Evolutionary conservation across 2,329 filamentous ascomycete species (phyloP).

Genomic region (Calonectria multiphialidica): DNA sequence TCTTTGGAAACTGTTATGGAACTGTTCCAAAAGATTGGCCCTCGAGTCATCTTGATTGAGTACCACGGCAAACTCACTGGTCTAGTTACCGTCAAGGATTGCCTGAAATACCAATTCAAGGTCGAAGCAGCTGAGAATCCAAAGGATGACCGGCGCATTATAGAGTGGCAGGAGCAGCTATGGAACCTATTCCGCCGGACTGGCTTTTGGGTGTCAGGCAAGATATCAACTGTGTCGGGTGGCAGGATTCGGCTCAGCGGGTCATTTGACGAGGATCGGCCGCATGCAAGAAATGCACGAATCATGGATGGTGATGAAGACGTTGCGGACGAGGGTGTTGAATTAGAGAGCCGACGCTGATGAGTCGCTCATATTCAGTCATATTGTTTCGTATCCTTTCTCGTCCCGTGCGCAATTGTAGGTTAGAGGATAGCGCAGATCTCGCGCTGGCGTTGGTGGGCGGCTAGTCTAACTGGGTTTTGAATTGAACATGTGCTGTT

Average conservation of each 20-base stretch:
- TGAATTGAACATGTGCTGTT: constrained; percentile 19
- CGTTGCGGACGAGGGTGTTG: constrained; percentile 54
- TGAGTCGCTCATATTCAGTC: not conserved
- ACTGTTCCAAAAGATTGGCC: constrained; percentile 97
- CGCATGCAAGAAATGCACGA: constrained; percentile 58
- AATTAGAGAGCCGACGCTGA: constrained; percentile 54
- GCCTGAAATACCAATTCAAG: constrained; percentile 97
- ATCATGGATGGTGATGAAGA: constrained; percentile 60
- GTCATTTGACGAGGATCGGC: constrained; percentile 50
- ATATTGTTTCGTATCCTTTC: constrained; percentile 5
- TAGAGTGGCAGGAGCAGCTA: constrained; percentile 72
- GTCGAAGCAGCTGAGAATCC: constrained; percentile 87
- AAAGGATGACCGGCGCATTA: constrained; percentile 67
- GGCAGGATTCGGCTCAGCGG: constrained; percentile 67
- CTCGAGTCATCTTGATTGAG: constrained; percentile 92
- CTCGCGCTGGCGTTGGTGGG: constrained; percentile 38
- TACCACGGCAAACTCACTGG: constrained; percentile 86
- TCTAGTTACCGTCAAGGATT: constrained; percentile 96
- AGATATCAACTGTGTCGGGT: constrained; percentile 64
- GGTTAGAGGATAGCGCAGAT: constrained; percentile 32
- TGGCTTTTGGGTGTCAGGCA: constrained; percentile 70
- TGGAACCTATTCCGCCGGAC: constrained; percentile 69
- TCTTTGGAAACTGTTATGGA: constrained; percentile 98
- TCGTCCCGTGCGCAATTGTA: constrained; percentile 25
- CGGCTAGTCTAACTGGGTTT: constrained; percentile 21